phyloP scores from a whole-genome alignment of 208 protist genomes.

The Acanthamoeba royreba region DNA sequence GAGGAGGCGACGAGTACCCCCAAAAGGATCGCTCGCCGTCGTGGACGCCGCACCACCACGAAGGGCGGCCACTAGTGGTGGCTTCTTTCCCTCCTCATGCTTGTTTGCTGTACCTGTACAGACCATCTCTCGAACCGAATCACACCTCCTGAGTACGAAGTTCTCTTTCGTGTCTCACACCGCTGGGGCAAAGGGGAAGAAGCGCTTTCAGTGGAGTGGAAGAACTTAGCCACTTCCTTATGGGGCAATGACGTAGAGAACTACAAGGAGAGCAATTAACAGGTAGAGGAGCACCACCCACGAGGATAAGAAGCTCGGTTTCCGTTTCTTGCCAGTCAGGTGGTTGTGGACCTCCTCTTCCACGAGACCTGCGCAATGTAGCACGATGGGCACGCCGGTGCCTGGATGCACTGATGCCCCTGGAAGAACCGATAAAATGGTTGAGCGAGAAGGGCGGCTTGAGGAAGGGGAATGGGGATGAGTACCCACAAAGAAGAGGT shows the following conservation, averaged over 20 bases:
- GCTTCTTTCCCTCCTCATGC: not conserved
- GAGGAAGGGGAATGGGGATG: too few species aligned
- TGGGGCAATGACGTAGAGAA: not conserved
- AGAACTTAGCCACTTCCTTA: not conserved
- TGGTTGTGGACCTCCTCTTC: not conserved
- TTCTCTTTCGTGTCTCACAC: too few species aligned
- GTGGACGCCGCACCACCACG: not conserved
- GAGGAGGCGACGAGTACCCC: not conserved
- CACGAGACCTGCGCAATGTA: not conserved
- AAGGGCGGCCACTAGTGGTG: not conserved
- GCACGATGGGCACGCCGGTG: slow-evolving; percentile 43
- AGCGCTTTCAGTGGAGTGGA: too few species aligned
- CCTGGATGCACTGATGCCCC: not conserved
- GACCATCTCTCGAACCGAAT: not conserved
- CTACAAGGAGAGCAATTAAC: not conserved
- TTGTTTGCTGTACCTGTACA: not conserved
- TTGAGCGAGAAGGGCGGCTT: too few species aligned
- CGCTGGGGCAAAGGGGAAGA: too few species aligned
- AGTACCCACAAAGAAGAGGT: not conserved
- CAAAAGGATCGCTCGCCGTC: not conserved
- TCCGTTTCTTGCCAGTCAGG: not conserved
- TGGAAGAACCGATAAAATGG: too few species aligned
- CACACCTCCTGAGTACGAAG: too few species aligned
- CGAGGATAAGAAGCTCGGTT: not conserved
- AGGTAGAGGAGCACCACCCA: not conserved